Base-by-base conservation (phyloP, 139 green algal species). In the Dunaliella sp. region DNA sequence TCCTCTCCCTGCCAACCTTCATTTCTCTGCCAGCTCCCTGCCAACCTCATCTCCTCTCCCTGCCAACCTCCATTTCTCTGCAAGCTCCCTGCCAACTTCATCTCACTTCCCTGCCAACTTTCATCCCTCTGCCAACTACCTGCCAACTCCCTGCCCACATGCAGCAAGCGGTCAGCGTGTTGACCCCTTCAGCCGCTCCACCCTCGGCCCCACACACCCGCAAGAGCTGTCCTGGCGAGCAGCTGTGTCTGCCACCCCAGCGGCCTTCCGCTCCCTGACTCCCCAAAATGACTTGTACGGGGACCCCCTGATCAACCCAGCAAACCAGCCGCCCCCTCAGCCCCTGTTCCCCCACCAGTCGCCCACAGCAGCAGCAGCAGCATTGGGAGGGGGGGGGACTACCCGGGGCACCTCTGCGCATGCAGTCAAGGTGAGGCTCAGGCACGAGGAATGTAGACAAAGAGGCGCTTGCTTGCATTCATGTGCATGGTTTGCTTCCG, bases 131-230 rank as follows among this genome's bases (percentile, higher is more conserved):
- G n/a, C n/a, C n/a, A n/a, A n/a, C n/a, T n/a, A n/a, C n/a, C n/a
- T n/a, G n/a, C n/a, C n/a, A n/a, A n/a, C n/a, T n/a, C n/a, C n/a
- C n/a, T n/a, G n/a, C n/a, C n/a, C n/a, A n/a, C n/a, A n/a, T n/a
- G 16, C 48, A 65, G 48, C 48, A 65, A 65, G 48, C 16, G 48
- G 48, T 26, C 48, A 65, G 48, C 48, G 7, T 65, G 48, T 65
- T 26, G 87, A 90, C 80, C 87, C 87, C 28, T 90, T 90, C 35
- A 78, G 79, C n/a, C 87, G 87, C 80, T 86, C 87, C 1, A 33
- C 83, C 26, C 38, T 80, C 7, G 79, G 81, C 0, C 25, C 87
- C 1, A 35, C 38, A 0, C 85, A 79, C 72, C 80, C 87, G 25
- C 58, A 84, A 34, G 87, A 90, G 73, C 79, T 73, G 30, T 82